These are phyloP conservation scores for Calonectria pseudoreteaudii DNA, from an alignment of 2,329 filamentous ascomycete genomes.

Conservation along the genomic window DNA sequence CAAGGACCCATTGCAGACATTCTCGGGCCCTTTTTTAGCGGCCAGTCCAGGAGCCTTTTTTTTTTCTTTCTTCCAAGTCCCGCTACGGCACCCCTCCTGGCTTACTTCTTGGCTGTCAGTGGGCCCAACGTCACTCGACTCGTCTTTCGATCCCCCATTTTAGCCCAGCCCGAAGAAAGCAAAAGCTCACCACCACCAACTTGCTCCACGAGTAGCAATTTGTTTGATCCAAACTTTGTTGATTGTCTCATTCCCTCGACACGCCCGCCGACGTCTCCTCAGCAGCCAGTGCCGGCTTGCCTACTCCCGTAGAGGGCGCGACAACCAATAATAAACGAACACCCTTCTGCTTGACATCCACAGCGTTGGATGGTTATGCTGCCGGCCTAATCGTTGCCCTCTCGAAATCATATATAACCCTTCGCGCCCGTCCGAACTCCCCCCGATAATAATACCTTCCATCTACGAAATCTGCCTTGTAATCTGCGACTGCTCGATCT, in stretches of 20 bases:
- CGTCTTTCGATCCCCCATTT: constrained; percentile 11
- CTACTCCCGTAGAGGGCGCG: background rate
- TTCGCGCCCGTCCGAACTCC: background rate
- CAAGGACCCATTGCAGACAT: background rate
- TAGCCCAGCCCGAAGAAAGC: constrained; percentile 21
- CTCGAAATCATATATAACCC: constrained; percentile 5
- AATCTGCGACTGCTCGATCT: background rate
- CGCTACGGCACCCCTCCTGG: constrained; percentile 2
- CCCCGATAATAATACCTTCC: background rate
- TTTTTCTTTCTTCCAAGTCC: background rate
- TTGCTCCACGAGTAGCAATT: constrained; percentile 3
- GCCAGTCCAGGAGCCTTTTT: background rate
- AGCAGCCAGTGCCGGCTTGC: constrained; percentile 7
- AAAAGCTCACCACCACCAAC: constrained; percentile 23
- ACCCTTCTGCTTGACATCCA: background rate
- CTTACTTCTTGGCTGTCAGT: constrained; percentile 11
- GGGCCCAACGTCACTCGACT: constrained; percentile 28
- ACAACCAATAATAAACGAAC: constrained; percentile 8
- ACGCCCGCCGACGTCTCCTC: background rate
- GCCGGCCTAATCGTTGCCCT: constrained; percentile 6
- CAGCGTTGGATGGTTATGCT: constrained; percentile 16
- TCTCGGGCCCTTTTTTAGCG: constrained; percentile 15
- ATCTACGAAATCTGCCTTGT: background rate
- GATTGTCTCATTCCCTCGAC: constrained; percentile 24
- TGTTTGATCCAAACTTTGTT: constrained; percentile 18